A percentile compares a stretch with the other conserved stretches of the same genome.
Evolutionary conservation across 208 protist species (phyloP).

Genomic region (Wallacemonas collosoma): DNA sequence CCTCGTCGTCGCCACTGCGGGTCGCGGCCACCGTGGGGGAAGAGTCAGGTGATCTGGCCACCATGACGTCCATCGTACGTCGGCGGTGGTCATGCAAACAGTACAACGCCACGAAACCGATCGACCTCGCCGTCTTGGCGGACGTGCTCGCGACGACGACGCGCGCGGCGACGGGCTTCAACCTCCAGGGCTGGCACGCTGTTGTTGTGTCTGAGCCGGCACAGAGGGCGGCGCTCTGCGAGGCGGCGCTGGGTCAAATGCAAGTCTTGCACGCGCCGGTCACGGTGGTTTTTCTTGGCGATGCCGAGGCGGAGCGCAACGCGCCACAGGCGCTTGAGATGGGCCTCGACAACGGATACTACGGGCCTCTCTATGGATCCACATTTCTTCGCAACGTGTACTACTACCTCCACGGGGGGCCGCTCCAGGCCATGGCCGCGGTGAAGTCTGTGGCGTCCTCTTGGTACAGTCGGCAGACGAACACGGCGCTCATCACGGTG

Average conservation of each 20-base stretch:
- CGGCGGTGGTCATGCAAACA: slow-evolving; percentile 51
- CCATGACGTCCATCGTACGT: slow-evolving; percentile 37
- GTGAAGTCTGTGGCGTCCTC: slow-evolving; percentile 55
- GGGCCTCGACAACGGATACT: slow-evolving; percentile 61
- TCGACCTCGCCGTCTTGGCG: slow-evolving; percentile 41
- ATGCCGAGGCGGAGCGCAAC: slow-evolving; percentile 63
- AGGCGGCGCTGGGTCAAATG: slow-evolving; percentile 65
- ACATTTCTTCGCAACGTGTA: slow-evolving; percentile 66
- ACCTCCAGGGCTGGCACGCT: slow-evolving; percentile 87
- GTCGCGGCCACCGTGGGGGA: too few relatives aligned
- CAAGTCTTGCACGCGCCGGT: slow-evolving; percentile 70
- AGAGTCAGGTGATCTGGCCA: neutral
- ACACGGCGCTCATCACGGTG: slow-evolving; percentile 61
- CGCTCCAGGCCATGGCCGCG: slow-evolving; percentile 46
- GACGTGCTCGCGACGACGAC: slow-evolving; percentile 57
- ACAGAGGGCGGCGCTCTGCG: slow-evolving; percentile 41
- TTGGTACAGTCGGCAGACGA: slow-evolving; percentile 57
- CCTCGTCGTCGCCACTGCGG: too few relatives aligned
- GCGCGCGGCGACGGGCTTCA: slow-evolving; percentile 76
- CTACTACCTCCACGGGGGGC: slow-evolving; percentile 74
- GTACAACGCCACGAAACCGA: slow-evolving; percentile 46
- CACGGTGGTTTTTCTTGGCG: slow-evolving; percentile 77
- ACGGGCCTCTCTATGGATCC: slow-evolving; percentile 47
- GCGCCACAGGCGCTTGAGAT: slow-evolving; percentile 67
- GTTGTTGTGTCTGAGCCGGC: slow-evolving; percentile 65